phyloP scores from a whole-genome alignment of 2,329 filamentous ascomycete species.

The Ophidiomyces ophidiicola region DNA sequence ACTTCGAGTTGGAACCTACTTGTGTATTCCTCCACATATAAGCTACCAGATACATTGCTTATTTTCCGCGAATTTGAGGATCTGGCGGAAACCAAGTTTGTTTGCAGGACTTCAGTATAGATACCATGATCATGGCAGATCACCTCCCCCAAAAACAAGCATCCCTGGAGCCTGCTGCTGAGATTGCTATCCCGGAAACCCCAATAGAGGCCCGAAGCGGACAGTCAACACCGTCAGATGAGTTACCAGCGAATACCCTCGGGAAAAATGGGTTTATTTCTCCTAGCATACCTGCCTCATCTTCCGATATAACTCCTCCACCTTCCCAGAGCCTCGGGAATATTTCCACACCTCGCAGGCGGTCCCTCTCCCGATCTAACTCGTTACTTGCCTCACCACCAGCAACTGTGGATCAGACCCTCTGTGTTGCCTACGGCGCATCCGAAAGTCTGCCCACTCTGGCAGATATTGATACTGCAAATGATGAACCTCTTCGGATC shows the following conservation, averaged over 20 bases:
- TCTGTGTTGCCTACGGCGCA: slow-evolving; percentile 32
- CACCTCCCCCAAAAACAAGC: slow-evolving; percentile 16
- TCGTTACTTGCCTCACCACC: slow-evolving; percentile 37
- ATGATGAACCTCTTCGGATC: slow-evolving; percentile 40
- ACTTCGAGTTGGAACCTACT: no score
- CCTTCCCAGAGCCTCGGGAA: slow-evolving; percentile 36
- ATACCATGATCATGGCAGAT: slow-evolving; percentile 1
- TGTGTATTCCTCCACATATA: no score
- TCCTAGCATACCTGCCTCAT: slow-evolving; percentile 36
- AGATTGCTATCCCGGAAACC: slow-evolving; percentile 28
- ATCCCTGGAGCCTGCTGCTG: slow-evolving; percentile 29
- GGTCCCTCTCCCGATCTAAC: slow-evolving; percentile 32
- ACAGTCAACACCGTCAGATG: slow-evolving; percentile 28
- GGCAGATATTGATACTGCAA: slow-evolving; percentile 42
- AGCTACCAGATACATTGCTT: no score
- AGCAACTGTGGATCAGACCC: slow-evolving; percentile 32
- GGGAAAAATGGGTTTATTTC: slow-evolving; percentile 15
- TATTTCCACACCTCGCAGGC: slow-evolving; percentile 22
- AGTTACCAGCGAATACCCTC: slow-evolving; percentile 14
- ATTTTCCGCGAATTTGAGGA: no score
- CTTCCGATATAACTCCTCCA: slow-evolving; percentile 48
- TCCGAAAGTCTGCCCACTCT: slow-evolving; percentile 36
- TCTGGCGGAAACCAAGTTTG: no score
- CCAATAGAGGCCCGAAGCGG: slow-evolving; percentile 22
- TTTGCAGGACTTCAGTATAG: no score